Evolutionary conservation across 1,284 basidiomycete species (phyloP), one percentile per base, ranked within the genome.

Genomic region (Erythrobasidium hasegawianum): DNA sequence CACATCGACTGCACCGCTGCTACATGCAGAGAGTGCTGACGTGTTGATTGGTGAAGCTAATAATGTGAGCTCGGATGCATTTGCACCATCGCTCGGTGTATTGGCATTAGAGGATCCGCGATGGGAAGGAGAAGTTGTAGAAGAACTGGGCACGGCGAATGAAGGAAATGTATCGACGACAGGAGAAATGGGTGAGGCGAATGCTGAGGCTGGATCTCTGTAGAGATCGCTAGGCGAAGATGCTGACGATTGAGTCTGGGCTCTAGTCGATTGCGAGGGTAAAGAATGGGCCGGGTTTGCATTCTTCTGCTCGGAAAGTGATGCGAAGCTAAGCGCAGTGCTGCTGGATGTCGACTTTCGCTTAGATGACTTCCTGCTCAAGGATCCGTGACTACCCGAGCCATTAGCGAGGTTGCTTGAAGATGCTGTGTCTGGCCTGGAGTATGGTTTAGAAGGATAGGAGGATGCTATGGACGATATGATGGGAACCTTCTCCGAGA

Each of bases 141-240:
- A n/a, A 8, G 18, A 14, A 20, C 9, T 39, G 20, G 52, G 26
- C 38, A 47, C 4, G 55, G 24, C 26, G 41, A 57, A 64, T 20
- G 40, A 24, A 57, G 61, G 40, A 27, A 57, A 64, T 11, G 20
- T 22, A 9, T 64, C 54, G 16, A 64, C 18, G 24, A 16, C 33
- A n/a, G 61, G 54, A 1, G 61, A 64, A 2, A 50, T 57, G 10
- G 61, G 54, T 2, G 61, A 57, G 22, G 54, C 18, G 26, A 57
- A 45, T 10, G 18, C 38, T 13, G 61, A 57, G 16, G 13, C 41
- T 9, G 54, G 52, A 39, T 64, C 54, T 11, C 61, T 45, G 33
- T 64, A 64, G 14, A 24, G 43, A 47, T 47, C n/a, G 43, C 43
- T 47, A 18, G 43, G 43, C 22, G 22, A 24, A 47, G 22, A 18